phyloP scores from a whole-genome alignment of 139 green algal species.

The Desmodesmus armatus region DNA sequence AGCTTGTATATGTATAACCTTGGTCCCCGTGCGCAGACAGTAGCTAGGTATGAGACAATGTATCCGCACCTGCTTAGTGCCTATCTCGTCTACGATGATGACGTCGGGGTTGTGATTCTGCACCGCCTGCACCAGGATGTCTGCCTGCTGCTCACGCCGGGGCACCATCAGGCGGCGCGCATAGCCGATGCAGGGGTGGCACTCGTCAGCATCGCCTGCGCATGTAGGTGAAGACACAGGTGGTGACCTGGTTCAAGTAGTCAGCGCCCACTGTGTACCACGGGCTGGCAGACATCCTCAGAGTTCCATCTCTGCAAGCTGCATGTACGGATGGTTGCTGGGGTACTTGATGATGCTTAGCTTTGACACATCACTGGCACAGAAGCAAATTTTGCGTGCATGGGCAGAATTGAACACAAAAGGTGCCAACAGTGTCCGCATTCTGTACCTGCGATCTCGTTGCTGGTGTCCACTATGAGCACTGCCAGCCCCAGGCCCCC shows the following conservation, averaged over 20 bases:
- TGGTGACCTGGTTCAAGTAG: no score
- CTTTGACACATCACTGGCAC: not conserved
- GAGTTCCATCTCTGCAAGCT: no score
- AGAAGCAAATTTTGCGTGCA: no score
- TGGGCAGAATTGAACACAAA: no score
- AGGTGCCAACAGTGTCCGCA: no score
- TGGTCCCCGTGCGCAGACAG: no score
- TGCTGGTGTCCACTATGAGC: slow-evolving; percentile 73
- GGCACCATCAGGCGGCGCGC: slow-evolving; percentile 58
- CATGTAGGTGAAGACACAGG: not conserved
- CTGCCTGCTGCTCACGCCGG: slow-evolving; percentile 24
- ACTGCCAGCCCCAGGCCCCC: slow-evolving; percentile 32
- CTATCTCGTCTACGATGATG: slow-evolving; percentile 63
- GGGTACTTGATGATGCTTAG: no score
- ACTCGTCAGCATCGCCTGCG: slow-evolving; percentile 62
- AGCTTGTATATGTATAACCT: no score
- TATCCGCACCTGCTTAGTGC: slow-evolving; percentile 43
- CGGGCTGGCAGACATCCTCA: no score
- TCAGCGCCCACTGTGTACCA: no score
- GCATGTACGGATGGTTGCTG: no score
- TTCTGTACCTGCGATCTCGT: slow-evolving; percentile 61
- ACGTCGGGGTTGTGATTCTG: slow-evolving; percentile 71
- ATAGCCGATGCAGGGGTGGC: slow-evolving; percentile 67
- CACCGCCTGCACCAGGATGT: slow-evolving; percentile 61
- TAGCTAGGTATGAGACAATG: no score